These are phyloP conservation scores for Kappamyces sp. DNA, from an alignment of 192 early-diverging fungal species.

Conservation along the genomic window DNA sequence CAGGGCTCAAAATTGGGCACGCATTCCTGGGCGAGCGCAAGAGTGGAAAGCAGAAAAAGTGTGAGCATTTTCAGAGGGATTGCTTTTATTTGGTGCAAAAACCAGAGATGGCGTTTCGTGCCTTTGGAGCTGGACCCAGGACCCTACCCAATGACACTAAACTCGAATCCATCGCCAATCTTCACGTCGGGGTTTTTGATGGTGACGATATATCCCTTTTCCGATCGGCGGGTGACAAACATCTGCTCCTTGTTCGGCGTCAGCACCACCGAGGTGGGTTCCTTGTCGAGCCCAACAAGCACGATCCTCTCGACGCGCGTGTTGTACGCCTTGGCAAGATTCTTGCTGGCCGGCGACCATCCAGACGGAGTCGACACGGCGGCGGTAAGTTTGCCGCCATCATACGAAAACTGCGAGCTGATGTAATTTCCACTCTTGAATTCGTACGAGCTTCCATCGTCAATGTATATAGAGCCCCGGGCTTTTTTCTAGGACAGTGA, in stretches of 20 bases:
- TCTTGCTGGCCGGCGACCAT: not conserved
- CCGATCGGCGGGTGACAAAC: not conserved
- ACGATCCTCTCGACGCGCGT: constrained; percentile 48
- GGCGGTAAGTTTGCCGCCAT: constrained; percentile 24
- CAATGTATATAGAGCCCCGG: constrained; percentile 74
- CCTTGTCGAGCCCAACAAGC: constrained; percentile 38
- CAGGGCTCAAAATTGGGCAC: too few species aligned
- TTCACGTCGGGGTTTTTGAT: constrained; percentile 12
- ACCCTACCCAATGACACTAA: too few species aligned
- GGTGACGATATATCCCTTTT: not conserved
- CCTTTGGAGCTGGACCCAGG: too few species aligned
- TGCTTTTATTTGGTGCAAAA: too few species aligned
- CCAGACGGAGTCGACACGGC: not conserved
- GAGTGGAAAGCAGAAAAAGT: too few species aligned
- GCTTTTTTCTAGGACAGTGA: constrained; percentile 49
- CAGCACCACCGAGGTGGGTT: constrained; percentile 11
- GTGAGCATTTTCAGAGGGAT: too few species aligned
- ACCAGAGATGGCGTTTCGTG: too few species aligned
- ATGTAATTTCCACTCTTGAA: constrained; percentile 67
- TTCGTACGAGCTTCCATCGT: constrained; percentile 82
- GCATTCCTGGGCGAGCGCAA: too few species aligned
- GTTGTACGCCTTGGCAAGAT: constrained; percentile 1
- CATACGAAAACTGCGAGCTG: constrained; percentile 44
- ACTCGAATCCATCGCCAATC: not conserved
- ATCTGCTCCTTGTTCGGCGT: not conserved